Evolutionary conservation across 2,329 filamentous ascomycete species (phyloP), one percentile per base, ranked within the genome.

Genomic region (Aspergillus uvarum): DNA sequence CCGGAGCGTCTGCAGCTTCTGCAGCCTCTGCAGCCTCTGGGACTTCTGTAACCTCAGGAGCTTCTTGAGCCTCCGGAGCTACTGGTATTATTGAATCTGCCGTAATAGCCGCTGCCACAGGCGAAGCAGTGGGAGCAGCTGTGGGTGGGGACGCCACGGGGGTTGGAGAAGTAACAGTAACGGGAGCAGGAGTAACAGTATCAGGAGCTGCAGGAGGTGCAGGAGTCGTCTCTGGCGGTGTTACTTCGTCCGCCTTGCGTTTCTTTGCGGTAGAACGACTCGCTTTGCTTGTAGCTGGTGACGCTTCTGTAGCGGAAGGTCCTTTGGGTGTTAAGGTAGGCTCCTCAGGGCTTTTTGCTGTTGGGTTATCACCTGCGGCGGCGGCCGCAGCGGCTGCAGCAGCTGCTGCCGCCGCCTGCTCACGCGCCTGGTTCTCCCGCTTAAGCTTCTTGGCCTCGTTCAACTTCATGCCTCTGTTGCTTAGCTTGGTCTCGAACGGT

Each of bases 381-480:
- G 63, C 65, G 47, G 63, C 65, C 38, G 60, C 56, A 14, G 51
- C 53, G 14, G 51, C 51, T 3, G 59, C 64, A 2, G 62, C 62
- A 10, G 60, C 62, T 2, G 61, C 59, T 3, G 60, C 60, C 14
- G 81, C 74, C 31, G 81, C 85, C 70, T 79, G 81, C 60, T 78
- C 76, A 56, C 76, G 79, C 32, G 79, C 76, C 65, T 80, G 68
- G 47, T 78, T 80, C 68, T 85, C 83, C 58, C 83, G 80, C 70
- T 87, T 86, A 57, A 85, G 74, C 69, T 85, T 87, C 74, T 86
- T 87, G 38, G 85, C 81, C 63, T 86, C 84, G 65, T 85, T 84
- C 60, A 86, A 74, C 67, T 84, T 84, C 81, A 85, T 86, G 61
- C 83, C 84, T 53, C 83, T 80, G 66, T 86, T 86, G 68, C 82